Evolutionary conservation across 2,329 filamentous ascomycete genomes (phyloP).

Genomic region (Venturia aucupariae): DNA sequence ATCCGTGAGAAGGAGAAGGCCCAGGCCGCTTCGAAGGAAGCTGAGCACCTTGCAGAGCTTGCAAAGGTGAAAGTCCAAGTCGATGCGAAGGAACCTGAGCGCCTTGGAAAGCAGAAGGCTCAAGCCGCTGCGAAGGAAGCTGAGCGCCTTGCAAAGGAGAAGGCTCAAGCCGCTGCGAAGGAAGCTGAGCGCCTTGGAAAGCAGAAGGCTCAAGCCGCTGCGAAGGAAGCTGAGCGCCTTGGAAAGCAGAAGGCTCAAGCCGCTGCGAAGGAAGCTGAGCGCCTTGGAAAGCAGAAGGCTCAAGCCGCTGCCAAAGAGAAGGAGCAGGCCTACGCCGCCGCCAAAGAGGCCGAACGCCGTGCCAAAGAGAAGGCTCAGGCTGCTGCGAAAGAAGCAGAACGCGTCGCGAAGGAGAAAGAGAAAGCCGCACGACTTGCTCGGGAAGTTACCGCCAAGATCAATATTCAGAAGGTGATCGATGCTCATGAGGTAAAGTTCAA

Average conservation of each 20-base stretch:
- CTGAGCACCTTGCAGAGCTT: neutral
- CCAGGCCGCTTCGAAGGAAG: neutral
- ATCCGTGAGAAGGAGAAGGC: neutral
- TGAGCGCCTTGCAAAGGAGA: neutral
- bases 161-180: neutral
- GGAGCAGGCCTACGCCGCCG: too few relatives aligned
- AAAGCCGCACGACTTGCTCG: neutral
- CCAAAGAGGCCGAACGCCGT: neutral
- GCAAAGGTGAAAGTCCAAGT: neutral
- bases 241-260: neutral
- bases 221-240: neutral
- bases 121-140: neutral
- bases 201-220: too few relatives aligned
- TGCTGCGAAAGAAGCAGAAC: neutral
- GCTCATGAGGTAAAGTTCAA: neutral
- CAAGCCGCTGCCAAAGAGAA: neutral
- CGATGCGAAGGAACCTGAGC: neutral
- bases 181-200: too few relatives aligned
- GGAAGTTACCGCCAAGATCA: neutral
- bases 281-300: neutral
- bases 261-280: neutral
- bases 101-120: neutral
- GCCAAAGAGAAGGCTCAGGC: neutral
- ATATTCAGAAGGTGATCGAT: constrained; percentile 3
- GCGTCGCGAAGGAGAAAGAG: neutral